Percentiles rank a stretch among this genome's conserved stretches.
Evolutionary conservation across 192 early-diverging fungal species (phyloP).

Genomic region (Backusella mclennaniae): DNA sequence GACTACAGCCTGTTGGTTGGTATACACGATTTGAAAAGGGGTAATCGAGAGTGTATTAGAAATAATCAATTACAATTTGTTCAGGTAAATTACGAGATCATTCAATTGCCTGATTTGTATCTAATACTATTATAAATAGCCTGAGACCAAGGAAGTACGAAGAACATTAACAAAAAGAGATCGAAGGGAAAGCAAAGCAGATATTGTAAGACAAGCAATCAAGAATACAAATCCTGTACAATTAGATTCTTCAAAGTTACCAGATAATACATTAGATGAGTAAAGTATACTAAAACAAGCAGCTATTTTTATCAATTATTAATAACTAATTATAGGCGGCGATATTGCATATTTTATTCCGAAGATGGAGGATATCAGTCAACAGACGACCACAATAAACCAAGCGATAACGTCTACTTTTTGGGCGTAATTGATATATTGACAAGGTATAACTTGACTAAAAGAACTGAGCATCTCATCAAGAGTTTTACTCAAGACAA

Average conservation of each 20-base stretch:
- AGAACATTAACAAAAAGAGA: background rate
- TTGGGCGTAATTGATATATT: slow-evolving; percentile 97
- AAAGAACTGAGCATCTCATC: slow-evolving; percentile 85
- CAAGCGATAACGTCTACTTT: slow-evolving; percentile 74
- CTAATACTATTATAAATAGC: background rate
- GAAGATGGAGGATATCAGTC: slow-evolving; percentile 89
- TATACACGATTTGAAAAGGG: slow-evolving; percentile 80
- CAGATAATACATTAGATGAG: slow-evolving; percentile 49
- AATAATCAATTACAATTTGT: slow-evolving; percentile 89
- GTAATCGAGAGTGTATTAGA: slow-evolving; percentile 89
- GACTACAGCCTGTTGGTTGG: slow-evolving; percentile 96
- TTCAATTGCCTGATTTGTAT: background rate
- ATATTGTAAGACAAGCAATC: slow-evolving; percentile 51
- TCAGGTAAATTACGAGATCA: slow-evolving; percentile 37
- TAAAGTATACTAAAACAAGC: slow-evolving; percentile 13
- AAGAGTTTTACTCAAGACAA: slow-evolving; percentile 78
- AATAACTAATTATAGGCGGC: slow-evolving; percentile 44
- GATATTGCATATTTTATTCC: slow-evolving; percentile 83
- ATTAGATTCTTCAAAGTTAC: slow-evolving; percentile 60
- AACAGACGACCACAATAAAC: slow-evolving; percentile 67
- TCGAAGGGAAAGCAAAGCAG: slow-evolving; percentile 42
- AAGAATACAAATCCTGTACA: slow-evolving; percentile 53
- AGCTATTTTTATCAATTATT: background rate
- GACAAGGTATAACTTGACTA: slow-evolving; percentile 84
- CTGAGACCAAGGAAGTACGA: background rate